Evolutionary conservation across 495 filamentous ascomycete genomes (phyloP).

Genomic region (Annulohypoxylon nitens): DNA sequence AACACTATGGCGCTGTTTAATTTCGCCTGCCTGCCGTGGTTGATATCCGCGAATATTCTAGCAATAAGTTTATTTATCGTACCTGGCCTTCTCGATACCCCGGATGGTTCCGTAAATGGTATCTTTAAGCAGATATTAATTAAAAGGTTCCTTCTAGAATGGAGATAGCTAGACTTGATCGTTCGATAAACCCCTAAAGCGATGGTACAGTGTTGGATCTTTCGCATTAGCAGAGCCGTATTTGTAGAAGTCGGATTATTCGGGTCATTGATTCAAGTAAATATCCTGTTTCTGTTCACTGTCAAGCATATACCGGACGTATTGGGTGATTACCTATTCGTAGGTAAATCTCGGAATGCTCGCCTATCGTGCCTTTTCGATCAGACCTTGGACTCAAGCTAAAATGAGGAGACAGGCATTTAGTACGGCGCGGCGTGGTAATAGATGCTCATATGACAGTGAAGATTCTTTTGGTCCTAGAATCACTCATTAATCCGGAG

Average conservation of each 20-base stretch:
- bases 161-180: conserved; percentile 7
- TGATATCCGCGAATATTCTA: not conserved
- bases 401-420: conserved; percentile 18
- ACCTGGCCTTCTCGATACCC: not conserved
- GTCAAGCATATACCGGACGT: not conserved
- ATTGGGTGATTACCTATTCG: not conserved
- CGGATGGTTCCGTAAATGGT: not conserved
- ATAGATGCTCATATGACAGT: not conserved
- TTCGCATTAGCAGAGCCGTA: not conserved
- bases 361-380: conserved; percentile 22
- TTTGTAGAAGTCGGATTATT: not conserved
- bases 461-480: conserved; percentile 10
- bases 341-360: conserved; percentile 27
- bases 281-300: not conserved
- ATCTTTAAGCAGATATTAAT: not conserved
- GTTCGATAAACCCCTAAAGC: conserved; percentile 16
- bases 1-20: conserved; percentile 17
- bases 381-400: not conserved
- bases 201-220: conserved; percentile 5
- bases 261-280: not conserved
- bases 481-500: conserved; percentile 7
- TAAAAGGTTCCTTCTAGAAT: conserved; percentile 20
- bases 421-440: not conserved
- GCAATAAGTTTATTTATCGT: not conserved
- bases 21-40: conserved; percentile 18